Base-by-base conservation (phyloP, 176 grass and related monocot species). In the Ampelocalamus luodianensis region DNA sequence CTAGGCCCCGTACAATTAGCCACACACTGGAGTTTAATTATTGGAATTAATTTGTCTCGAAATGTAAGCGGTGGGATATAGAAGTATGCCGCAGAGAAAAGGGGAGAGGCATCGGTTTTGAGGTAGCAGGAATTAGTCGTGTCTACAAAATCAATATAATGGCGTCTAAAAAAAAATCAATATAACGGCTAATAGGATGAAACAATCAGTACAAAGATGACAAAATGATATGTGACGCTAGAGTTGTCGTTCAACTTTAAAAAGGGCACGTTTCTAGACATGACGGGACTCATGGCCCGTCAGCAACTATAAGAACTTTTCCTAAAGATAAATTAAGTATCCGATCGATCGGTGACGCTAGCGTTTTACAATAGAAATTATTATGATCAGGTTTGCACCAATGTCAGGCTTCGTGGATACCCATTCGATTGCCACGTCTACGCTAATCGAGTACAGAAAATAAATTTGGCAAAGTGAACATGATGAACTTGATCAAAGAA, bases 261-360 rank as follows among this genome's bases (percentile, higher is more conserved):
- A 51, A 75, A 54, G 49, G 2, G 36, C 46, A 40, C n/a, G 4
- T 15, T 15, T 79, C 55, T 40, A 72, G 22, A 74, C 15, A 51
- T 66, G 58, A 81, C 8, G 10, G 68, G 44, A 80, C 54, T 62
- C 66, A 2, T 39, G 8, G 51, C 13, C 17, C 13, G 63, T 70
- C 75, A 79, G 75, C 84, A 81, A 87, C 50, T n/a, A 2, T 59
- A 39, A 81, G 18, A 37, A 23, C 24, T 20, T 88, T 43, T 24
- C 11, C 49, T 15, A 17, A 15, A 53, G 50, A 53, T 15, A 17
- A 6, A 51, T 5, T 53, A 48, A 15, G 1, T 44, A 17, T 72
- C 53, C 66, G 37, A 49, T 43, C 24, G 15, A 71, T 61, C 24
- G 4, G 10, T 58, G 54, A 76, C 16, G 50, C 50, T 20, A 54